Percentiles rank a stretch among this genome's conserved stretches.
Evolutionary conservation across 768 basidiomycete genomes (phyloP).

Genomic region (Gloeopeniophorella convolvens): DNA sequence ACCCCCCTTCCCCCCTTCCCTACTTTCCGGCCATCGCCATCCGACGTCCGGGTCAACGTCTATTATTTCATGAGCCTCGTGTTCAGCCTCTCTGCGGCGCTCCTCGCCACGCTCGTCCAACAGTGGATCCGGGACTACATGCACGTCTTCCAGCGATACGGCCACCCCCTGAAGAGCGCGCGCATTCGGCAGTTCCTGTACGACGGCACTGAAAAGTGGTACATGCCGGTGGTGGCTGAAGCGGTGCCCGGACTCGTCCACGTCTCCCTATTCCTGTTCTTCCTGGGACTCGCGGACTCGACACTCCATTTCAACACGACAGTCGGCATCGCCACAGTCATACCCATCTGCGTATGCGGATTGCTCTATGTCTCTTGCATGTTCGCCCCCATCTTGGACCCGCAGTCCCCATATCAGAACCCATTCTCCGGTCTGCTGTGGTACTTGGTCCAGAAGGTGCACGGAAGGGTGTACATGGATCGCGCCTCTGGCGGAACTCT

Average conservation of each 20-base stretch:
- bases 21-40: constrained; percentile 22
- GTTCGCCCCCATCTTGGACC: background rate
- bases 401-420: constrained; percentile 12
- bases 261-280: constrained; percentile 45
- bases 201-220: constrained; percentile 36
- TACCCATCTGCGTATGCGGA: constrained; percentile 8
- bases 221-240: constrained; percentile 36
- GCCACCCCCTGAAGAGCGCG: constrained; percentile 28
- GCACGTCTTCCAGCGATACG: constrained; percentile 26
- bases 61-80: constrained; percentile 34
- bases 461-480: background rate
- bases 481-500: background rate
- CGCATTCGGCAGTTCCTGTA: constrained; percentile 34
- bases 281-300: constrained; percentile 42
- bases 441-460: constrained; percentile 3
- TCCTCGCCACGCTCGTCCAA: constrained; percentile 42
- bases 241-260: constrained; percentile 43
- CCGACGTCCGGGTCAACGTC: constrained; percentile 34
- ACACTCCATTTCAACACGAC: constrained; percentile 26
- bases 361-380: constrained; percentile 11
- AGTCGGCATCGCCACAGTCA: constrained; percentile 4
- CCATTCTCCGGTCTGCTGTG: constrained; percentile 6
- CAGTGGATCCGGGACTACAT: constrained; percentile 41
- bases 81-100: constrained; percentile 36
- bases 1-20: background rate